phyloP scores from a whole-genome alignment of 106 monocot species.

The Dendrobium huoshanense region DNA sequence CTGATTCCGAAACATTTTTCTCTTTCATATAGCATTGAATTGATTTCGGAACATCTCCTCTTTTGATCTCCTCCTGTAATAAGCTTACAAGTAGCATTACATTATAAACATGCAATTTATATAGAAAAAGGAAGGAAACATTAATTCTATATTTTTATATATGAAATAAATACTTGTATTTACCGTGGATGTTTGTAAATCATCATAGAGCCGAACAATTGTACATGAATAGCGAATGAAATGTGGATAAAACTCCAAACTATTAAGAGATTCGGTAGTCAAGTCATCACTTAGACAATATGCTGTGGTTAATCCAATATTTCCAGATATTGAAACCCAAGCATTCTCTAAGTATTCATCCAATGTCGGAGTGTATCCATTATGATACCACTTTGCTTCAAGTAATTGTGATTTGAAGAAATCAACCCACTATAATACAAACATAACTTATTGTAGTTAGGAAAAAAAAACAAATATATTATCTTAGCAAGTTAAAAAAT shows the following conservation, averaged over 20 bases:
- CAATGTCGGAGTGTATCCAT: slow-evolving; percentile 15
- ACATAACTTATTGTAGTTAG: not conserved
- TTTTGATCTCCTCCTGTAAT: slow-evolving; percentile 10
- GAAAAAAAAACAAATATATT: not conserved
- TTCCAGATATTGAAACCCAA: slow-evolving; percentile 9
- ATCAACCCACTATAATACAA: slow-evolving; percentile 14
- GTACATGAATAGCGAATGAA: not conserved
- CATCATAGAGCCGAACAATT: slow-evolving; percentile 20
- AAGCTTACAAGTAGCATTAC: not conserved
- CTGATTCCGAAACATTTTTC: slow-evolving; percentile 10
- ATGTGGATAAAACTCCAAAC: not conserved
- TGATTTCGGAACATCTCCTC: slow-evolving; percentile 11
- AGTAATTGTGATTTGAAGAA: slow-evolving; percentile 19
- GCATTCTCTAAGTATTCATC: slow-evolving; percentile 26
- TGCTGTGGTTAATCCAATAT: not conserved
- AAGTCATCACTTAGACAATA: not conserved
- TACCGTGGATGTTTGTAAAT: slow-evolving; percentile 26
- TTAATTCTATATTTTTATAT: not conserved
- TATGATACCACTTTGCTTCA: slow-evolving; percentile 23
- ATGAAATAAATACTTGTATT: not conserved
- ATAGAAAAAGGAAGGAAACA: not conserved
- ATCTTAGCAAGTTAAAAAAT: no score
- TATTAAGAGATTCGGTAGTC: slow-evolving; percentile 6
- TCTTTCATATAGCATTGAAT: slow-evolving; percentile 35
- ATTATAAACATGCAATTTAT: not conserved